Evolutionary conservation across 176 grass and related monocot species (phyloP).

Genomic region (sorghum (Sorghum bicolor)): Sorghum_bicolor_NCBIv3 NC_012875.2:55395001-55395500

Average conservation of each 20-base stretch:
- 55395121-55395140: background rate
- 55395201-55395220: background rate
- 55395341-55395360: background rate
- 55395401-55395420: background rate
- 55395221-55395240: background rate
- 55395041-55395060: background rate
- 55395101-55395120: background rate
- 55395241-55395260: background rate
- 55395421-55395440: background rate
- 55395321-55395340: background rate
- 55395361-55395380: background rate
- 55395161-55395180: background rate
- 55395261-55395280: background rate
- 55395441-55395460: slow-evolving; percentile 3
- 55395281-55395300: background rate
- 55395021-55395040: background rate
- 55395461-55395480: background rate
- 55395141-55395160: background rate
- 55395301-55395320: too few relatives aligned
- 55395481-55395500: background rate
- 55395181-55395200: background rate
- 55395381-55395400: background rate
- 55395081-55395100: background rate
- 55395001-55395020: background rate
- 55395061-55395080: background rate